Percentiles rank a stretch among this genome's conserved stretches.
Evolutionary conservation across 805 yeast species (phyloP).

Genomic region (Pichia exigua): DNA sequence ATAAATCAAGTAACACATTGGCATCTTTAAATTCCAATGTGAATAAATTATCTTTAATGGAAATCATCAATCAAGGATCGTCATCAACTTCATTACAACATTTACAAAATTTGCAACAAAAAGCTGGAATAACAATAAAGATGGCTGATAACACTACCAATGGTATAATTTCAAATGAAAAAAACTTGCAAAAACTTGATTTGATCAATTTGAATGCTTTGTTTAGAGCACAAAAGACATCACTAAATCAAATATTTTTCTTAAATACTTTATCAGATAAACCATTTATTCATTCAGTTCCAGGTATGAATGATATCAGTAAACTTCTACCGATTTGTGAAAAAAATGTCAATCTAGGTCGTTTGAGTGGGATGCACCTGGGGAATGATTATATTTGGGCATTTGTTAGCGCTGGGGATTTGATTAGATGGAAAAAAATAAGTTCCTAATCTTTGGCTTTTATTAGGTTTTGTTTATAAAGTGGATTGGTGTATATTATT

Average conservation of each 20-base stretch:
- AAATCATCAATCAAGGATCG: conserved; percentile 22
- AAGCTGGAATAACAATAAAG: not conserved
- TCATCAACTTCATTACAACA: conserved; percentile 5
- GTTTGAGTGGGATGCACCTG: conserved; percentile 27
- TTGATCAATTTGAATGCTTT: not conserved
- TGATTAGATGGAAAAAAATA: conserved; percentile 30
- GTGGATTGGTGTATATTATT: not conserved
- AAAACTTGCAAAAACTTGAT: not conserved
- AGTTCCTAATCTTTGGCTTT: not conserved
- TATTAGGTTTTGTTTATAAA: no score
- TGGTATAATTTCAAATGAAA: not conserved
- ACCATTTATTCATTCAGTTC: conserved; percentile 20
- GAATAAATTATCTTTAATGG: conserved; percentile 22
- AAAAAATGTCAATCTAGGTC: conserved; percentile 27
- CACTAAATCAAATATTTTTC: not conserved
- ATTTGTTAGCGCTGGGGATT: conserved; percentile 30
- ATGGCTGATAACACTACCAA: not conserved
- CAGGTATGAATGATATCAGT: conserved; percentile 22
- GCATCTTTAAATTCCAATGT: conserved; percentile 1
- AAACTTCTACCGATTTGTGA: conserved; percentile 28
- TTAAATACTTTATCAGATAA: not conserved
- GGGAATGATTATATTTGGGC: conserved; percentile 30
- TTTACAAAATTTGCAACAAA: not conserved
- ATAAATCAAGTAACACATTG: not conserved
- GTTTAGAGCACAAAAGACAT: not conserved